A percentile compares a stretch with the other conserved stretches of the same genome.
Evolutionary conservation across 305 asterid species (phyloP).

Genomic region (Fraxinus sp.): DNA sequence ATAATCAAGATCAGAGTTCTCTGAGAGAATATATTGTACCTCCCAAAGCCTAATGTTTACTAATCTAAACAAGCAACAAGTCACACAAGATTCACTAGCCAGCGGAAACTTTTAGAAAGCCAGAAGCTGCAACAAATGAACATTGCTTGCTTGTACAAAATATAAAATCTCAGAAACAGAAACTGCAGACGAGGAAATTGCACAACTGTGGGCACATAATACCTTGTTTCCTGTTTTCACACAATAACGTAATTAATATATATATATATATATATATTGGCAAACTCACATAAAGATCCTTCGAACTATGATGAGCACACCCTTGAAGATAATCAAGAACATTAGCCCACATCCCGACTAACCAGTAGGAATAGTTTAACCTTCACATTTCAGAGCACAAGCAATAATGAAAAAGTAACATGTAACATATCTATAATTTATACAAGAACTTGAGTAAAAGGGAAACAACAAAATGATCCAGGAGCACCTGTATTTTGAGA

Average conservation of each 20-base stretch:
- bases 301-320: constrained; percentile 17
- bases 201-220: not conserved
- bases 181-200: not conserved
- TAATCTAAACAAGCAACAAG: not conserved
- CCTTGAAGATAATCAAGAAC: constrained; percentile 18
- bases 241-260: not conserved
- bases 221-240: constrained; percentile 4
- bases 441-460: constrained; percentile 19
- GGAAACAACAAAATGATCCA: constrained; percentile 13
- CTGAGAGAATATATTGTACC: not conserved
- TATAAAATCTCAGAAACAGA: not conserved
- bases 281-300: not conserved
- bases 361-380: constrained; percentile 19
- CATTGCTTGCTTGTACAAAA: not conserved
- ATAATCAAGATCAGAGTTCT: not conserved
- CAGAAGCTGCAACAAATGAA: not conserved
- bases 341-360: constrained; percentile 22
- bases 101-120: not conserved
- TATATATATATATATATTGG: not conserved
- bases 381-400: constrained; percentile 27
- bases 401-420: constrained; percentile 20
- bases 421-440: constrained; percentile 31
- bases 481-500: constrained; percentile 32
- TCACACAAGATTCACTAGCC: not conserved
- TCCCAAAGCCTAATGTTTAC: not conserved